These are phyloP conservation scores for Fusarium piperis DNA, from an alignment of 2,329 filamentous ascomycete species.

Conservation along the genomic window DNA sequence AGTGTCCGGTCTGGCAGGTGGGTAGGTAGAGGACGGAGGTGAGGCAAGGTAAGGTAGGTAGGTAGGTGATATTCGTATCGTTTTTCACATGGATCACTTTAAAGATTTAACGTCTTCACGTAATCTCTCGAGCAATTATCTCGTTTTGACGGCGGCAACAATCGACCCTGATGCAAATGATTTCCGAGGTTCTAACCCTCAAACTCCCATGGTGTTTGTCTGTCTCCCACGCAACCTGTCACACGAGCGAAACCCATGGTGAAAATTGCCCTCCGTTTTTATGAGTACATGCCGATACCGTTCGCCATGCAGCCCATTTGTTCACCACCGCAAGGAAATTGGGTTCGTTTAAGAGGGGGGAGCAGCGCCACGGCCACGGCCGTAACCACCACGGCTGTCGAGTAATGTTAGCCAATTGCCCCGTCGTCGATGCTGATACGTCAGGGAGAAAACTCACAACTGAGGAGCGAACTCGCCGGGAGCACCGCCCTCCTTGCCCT, in stretches of 20 bases:
- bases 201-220: conserved; percentile 55
- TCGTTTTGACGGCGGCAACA: conserved; percentile 51
- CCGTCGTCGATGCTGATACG: not conserved
- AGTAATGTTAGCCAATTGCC: conserved; percentile 47
- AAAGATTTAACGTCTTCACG: conserved; percentile 41
- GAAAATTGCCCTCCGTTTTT: conserved; percentile 54
- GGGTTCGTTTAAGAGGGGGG: conserved; percentile 68
- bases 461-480: conserved; percentile 91
- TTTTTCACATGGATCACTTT: conserved; percentile 35
- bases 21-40: conserved; percentile 12
- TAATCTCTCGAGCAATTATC: conserved; percentile 44
- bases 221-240: conserved; percentile 51
- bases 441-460: conserved; percentile 69
- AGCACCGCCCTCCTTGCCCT: conserved; percentile 91
- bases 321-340: conserved; percentile 54
- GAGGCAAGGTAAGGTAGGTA: not conserved
- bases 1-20: conserved; percentile 8
- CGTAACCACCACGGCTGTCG: conserved; percentile 82
- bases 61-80: conserved; percentile 10
- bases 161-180: conserved; percentile 59
- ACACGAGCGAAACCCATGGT: conserved; percentile 52
- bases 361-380: conserved; percentile 85
- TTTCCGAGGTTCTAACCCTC: conserved; percentile 59
- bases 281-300: conserved; percentile 59
- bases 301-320: conserved; percentile 56